Evolutionary conservation across 2,329 filamentous ascomycete species (phyloP), one percentile per base, ranked within the genome.

Genomic region (Fusarium coicis): DNA sequence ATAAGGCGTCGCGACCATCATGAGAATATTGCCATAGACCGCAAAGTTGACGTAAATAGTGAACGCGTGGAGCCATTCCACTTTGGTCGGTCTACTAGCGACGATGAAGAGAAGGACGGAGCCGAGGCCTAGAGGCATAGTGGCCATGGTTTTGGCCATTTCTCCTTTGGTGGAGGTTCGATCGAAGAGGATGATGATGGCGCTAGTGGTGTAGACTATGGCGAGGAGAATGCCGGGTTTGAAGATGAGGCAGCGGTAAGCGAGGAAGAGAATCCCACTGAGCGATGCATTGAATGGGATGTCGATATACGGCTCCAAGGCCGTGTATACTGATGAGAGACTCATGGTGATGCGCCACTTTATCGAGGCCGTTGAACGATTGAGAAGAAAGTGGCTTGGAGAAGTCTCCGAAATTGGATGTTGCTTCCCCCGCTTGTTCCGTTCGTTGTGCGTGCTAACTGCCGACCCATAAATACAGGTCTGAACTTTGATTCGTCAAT

Each of bases 1-100:
- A 18, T 32, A 61, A 15, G 58, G 58, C 1, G 58, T 61, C 23
- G 39, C 58, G 23, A 61, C 21, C 58, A 61, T 61, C 58, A 61
- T 61, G 16, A 44, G 18, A 18, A 61, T 61, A 11, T 61, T 61
- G 32, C 58, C 58, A 9, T 61, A 61, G 16, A 61, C 58, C 0
- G 58, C 58, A 10, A 44, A 56, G 26, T 61, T 61, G 19, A 61
- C 16, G 37, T 61, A 61, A n/a, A 44, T 44, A 2, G 50, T 61
- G 42, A 61, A 61, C 1, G 39, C 50, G 21, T 32, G 16, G 3
- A 61, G 49, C 58, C 58, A 61, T 12, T n/a, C 23, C 21, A 6
- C 23, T n/a, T 61, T 61, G 10, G 28, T n/a, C 14, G 19, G 3
- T 21, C 50, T 36, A 15, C 49, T 32, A 16, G 50, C 32, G 19